Conservation (phyloP, 1,284 basidiomycete genomes). For the Exobasidium cylindrosporum region DNA sequence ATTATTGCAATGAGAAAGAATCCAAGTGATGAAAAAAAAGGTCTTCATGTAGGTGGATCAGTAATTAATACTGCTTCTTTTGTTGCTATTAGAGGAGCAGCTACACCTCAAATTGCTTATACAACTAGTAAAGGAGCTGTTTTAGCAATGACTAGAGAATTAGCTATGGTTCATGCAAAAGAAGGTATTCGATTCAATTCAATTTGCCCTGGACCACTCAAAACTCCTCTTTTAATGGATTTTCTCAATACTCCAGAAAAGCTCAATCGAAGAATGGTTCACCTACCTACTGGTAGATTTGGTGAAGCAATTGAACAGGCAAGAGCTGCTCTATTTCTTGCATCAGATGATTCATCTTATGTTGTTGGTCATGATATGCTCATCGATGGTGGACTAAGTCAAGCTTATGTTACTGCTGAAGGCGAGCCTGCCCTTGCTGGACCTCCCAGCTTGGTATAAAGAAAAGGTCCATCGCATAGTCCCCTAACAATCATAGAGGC, state of each 20-base stretch:
- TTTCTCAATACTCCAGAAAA: conserved; percentile 97
- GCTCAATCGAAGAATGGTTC: conserved; percentile 80
- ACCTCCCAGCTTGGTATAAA: conserved; percentile 30
- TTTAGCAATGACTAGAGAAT: conserved; percentile 93
- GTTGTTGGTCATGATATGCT: conserved; percentile 36
- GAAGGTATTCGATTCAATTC: conserved; percentile 94
- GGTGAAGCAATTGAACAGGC: conserved; percentile 94
- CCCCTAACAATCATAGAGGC: too few relatives aligned
- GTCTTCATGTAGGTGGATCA: conserved; percentile 77
- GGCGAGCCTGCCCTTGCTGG: conserved; percentile 28
- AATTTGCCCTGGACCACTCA: conserved; percentile 72
- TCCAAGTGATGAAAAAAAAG: conserved; percentile 73
- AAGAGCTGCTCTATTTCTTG: conserved; percentile 65
- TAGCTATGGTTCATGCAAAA: conserved; percentile 93
- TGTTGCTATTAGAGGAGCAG: conserved; percentile 86
- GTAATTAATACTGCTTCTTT: conserved; percentile 98
- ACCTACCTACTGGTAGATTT: conserved; percentile 94
- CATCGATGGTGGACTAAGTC: conserved; percentile 38
- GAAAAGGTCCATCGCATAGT: too few relatives aligned
- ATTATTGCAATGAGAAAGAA: conserved; percentile 93
- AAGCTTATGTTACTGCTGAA: conserved; percentile 36
- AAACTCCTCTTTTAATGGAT: conserved; percentile 84
- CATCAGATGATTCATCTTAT: conserved; percentile 36
- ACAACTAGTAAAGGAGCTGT: conserved; percentile 75
- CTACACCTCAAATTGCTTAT: conserved; percentile 89